A percentile compares a stretch with the other conserved stretches of the same genome.
phyloP scores from a whole-genome alignment of 2,329 filamentous ascomycete genomes.

The Colletotrichum zoysiae region DNA sequence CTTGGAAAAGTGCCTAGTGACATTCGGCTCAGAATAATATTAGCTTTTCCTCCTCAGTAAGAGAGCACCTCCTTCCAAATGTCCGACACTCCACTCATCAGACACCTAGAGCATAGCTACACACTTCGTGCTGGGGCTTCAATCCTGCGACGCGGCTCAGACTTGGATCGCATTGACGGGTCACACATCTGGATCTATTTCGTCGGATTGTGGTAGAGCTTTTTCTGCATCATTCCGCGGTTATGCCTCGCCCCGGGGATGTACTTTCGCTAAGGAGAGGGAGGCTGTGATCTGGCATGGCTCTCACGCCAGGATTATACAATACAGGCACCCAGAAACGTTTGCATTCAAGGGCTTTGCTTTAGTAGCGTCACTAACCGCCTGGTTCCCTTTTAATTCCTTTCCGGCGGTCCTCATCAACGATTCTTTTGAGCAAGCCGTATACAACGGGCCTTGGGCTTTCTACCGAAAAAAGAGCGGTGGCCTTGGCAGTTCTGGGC shows the following conservation, averaged over 20 bases:
- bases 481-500: neutral
- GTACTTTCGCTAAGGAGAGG: neutral
- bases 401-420: neutral
- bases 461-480: neutral
- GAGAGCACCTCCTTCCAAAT: neutral
- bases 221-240: neutral
- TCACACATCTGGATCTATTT: neutral
- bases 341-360: neutral
- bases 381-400: too few relatives aligned
- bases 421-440: neutral
- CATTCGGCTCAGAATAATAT: neutral
- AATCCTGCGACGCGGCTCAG: too few relatives aligned
- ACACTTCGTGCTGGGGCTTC: neutral
- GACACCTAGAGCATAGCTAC: too few relatives aligned
- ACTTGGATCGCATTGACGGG: neutral
- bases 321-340: neutral
- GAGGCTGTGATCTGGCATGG: neutral
- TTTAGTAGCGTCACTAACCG: neutral
- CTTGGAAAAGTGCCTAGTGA: neutral
- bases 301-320: neutral
- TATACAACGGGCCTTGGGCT: neutral
- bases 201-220: neutral
- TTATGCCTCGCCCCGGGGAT: neutral
- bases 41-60: neutral
- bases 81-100: neutral